Conservation (phyloP, 1,284 basidiomycete species). For the Fomitopsis schrenkii region DNA sequence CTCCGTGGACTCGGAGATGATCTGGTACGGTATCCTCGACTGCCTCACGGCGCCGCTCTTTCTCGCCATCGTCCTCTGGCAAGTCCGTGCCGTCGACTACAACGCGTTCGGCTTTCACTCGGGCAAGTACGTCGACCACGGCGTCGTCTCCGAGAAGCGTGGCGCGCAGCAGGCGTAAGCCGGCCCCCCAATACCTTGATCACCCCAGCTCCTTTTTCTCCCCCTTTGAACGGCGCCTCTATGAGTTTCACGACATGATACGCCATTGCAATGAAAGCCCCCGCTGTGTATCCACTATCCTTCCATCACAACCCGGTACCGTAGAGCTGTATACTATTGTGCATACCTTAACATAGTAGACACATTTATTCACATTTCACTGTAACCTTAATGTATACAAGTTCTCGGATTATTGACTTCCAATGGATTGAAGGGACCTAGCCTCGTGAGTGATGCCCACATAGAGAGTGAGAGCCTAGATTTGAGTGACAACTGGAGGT, state of each 20-base stretch:
- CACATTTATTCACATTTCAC: not conserved
- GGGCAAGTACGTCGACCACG: slow-evolving; percentile 18
- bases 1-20: slow-evolving; percentile 36
- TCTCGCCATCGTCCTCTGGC: slow-evolving; percentile 26
- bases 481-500: no score
- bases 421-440: no score
- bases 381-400: not conserved
- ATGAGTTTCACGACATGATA: slow-evolving; percentile 1
- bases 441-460: no score
- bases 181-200: not conserved
- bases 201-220: not conserved
- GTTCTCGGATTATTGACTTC: no score
- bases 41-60: slow-evolving; percentile 47
- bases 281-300: not conserved
- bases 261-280: not conserved
- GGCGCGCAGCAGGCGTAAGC: slow-evolving; percentile 1
- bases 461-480: no score
- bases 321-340: not conserved
- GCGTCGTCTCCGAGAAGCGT: not conserved
- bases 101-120: slow-evolving; percentile 19
- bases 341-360: not conserved
- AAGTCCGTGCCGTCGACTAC: slow-evolving; percentile 22
- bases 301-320: not conserved
- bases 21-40: slow-evolving; percentile 59
- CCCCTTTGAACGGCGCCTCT: not conserved